Base-by-base conservation (phyloP, 768 basidiomycete species). In the Austroboletus eburneus region DNA sequence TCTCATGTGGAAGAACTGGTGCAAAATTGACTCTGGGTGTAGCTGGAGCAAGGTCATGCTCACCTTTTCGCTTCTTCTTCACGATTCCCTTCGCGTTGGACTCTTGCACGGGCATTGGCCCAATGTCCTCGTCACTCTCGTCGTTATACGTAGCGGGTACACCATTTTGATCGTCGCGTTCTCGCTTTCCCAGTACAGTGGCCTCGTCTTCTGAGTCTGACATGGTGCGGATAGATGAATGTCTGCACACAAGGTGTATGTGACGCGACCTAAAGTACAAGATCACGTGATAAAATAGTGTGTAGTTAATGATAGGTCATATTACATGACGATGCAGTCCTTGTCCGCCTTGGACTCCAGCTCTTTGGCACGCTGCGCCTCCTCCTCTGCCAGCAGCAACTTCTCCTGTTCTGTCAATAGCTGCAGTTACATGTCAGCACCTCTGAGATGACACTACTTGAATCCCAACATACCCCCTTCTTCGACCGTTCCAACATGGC, bases 1-100 rank as follows among this genome's bases (percentile, higher is more conserved):
- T 78, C 73, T 98, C 96, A 65, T 97, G 93, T 0, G 88, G 92
- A 7, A 98, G 78, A 35, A 95, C 93, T 97, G 48, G 43, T 59
- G 50, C 56, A 17, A 58, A 48, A 51, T 50, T 51, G 35, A 50
- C 33, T 44, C 20, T 23, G 46, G 41, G 0, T 30, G 32, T 23
- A 14, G 29, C 21, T 12, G 24, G 39, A 14, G 54, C 37, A 42
- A 52, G 46, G 54, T 47, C 22, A 30, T 20, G 62, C 74, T 47
- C 59, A 87, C 91, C 85, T 79, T 88, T 93, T 48, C 89, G 79
- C 63, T 89, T 90, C 73, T 90, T 93, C 71, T 84, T 85, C 17
- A 61, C 68, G 56, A 42, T 55, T 54, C 54, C 64, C 47, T 55
- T 70, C 54, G 49, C 68, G 17, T 51, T 58, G 16, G 68, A 73